Base-by-base conservation (phyloP, 75 land plant genomes). In the Picea sitchensis region DNA sequence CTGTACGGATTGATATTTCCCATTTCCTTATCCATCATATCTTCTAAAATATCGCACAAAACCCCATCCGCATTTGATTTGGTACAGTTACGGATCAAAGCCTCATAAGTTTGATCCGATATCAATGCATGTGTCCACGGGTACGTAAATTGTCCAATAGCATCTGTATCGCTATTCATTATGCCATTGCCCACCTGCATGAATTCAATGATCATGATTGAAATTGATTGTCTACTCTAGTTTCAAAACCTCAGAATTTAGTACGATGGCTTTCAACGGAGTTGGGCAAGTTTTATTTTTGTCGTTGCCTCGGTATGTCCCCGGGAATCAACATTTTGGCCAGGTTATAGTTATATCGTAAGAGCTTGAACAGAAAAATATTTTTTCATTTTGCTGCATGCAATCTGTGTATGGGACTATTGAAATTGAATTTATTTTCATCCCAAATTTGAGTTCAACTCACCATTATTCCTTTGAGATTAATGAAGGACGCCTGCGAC, bases 121-220 rank as follows among this genome's bases (percentile, higher is more conserved):
- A 95, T 86, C 62, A 95, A 85, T 8, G 94, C 98, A 78, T 92
- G 93, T 34, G 88, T 80, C 98, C 98, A 92, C 34, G 90, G 84
- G 60, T 89, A 95, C 23, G 84, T 85, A 0, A 88, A 85, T 85
- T 87, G 79, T 11, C 95, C 95, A 18, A 21, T 69, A 47, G 89
- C 83, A 82, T 95, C n/a, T n/a, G n/a, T 82, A 20, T 79, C 84
- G 58, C 87, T 87, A 41, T 92, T 88, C 58, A 93, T 59, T 69
- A 83, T 65, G 5, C 95, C 91, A 77, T 95, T 95, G 2, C 98
- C 98, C 38, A 95, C 83, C 98, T 95, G 87, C 58, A 76, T 38
- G 17, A 4, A 59, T 59, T 9, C 14, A 9, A 59, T 59, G 14
- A 59, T 9, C 14, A 59, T 26, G 26, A 26, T 26, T 26, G 26